A percentile compares a stretch with the other conserved stretches of the same genome.
phyloP scores from a whole-genome alignment of 805 yeast genomes.

The Metschnikowia sp. region DNA sequence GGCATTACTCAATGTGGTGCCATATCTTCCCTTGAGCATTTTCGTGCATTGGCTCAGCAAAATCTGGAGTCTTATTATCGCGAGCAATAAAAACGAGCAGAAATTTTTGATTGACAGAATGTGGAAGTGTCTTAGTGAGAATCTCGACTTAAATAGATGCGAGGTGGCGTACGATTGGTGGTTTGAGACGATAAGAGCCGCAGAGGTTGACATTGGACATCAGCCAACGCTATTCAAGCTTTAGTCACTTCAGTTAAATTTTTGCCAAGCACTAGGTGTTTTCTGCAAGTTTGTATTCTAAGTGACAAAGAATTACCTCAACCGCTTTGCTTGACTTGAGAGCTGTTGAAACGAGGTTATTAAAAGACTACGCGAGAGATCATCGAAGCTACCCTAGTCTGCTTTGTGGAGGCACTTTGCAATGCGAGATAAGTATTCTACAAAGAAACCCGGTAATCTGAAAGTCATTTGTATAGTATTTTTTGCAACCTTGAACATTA shows the following conservation, averaged over 20 bases:
- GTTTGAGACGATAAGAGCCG: constrained; percentile 38
- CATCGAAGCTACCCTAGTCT: too few species aligned
- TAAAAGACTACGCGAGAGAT: too few species aligned
- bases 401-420: too few species aligned
- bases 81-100: constrained; percentile 37
- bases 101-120: constrained; percentile 36
- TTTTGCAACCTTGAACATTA: too few species aligned
- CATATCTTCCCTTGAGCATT: constrained; percentile 45
- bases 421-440: too few species aligned
- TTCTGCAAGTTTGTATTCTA: too few species aligned
- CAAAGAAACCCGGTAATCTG: too few species aligned
- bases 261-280: too few species aligned
- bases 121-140: constrained; percentile 58
- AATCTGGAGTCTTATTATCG: constrained; percentile 33
- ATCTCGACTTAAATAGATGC: constrained; percentile 54
- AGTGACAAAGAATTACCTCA: too few species aligned
- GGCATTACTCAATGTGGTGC: constrained; percentile 48
- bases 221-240: constrained; percentile 5
- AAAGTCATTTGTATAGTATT: too few species aligned
- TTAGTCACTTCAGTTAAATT: not conserved
- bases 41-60: constrained; percentile 48
- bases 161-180: constrained; percentile 60
- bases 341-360: too few species aligned
- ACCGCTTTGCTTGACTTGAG: too few species aligned
- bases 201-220: constrained; percentile 9